These are phyloP conservation scores for Cyberlindnera euphorbiiphila DNA, from an alignment of 805 yeast genomes.

Conservation along the genomic window DNA sequence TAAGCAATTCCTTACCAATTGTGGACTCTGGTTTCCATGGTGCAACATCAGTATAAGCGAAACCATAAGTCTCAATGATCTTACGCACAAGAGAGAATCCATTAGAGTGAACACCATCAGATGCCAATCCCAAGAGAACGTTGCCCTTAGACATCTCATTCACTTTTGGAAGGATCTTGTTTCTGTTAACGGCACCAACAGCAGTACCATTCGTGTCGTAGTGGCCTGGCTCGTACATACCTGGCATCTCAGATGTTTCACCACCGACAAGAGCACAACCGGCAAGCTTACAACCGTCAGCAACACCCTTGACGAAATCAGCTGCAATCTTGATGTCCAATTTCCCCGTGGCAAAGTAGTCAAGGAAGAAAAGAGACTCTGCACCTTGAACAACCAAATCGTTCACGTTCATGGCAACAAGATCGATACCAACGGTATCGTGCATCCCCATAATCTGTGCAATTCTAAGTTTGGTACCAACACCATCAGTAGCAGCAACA, in stretches of 20 bases:
- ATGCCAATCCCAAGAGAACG: constrained; percentile 78
- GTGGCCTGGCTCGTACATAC: constrained; percentile 92
- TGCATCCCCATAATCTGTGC: constrained; percentile 89
- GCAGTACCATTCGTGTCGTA: constrained; percentile 99
- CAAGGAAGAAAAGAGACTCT: constrained; percentile 91
- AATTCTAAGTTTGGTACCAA: constrained; percentile 92
- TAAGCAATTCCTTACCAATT: constrained; percentile 80
- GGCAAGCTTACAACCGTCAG: constrained; percentile 89
- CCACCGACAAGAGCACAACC: constrained; percentile 99
- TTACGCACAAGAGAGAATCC: constrained; percentile 94
- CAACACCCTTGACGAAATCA: constrained; percentile 90
- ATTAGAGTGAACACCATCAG: constrained; percentile 94
- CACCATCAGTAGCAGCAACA: constrained; percentile 99
- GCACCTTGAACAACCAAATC: constrained; percentile 99
- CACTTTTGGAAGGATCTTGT: constrained; percentile 67
- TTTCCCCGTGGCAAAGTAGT: constrained; percentile 94
- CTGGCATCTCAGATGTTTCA: constrained; percentile 99
- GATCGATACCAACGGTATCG: constrained; percentile 96
- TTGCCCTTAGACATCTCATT: constrained; percentile 73
- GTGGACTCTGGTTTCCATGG: constrained; percentile 78
- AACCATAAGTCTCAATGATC: constrained; percentile 75
- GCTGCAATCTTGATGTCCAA: constrained; percentile 82
- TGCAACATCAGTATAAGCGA: constrained; percentile 66
- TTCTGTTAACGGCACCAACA: constrained; percentile 88
- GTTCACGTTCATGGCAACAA: constrained; percentile 98